Percentiles rank a stretch among this genome's conserved stretches.
Evolutionary conservation across 768 basidiomycete species (phyloP).

Genomic region (Macrolepiota dolichaula): DNA sequence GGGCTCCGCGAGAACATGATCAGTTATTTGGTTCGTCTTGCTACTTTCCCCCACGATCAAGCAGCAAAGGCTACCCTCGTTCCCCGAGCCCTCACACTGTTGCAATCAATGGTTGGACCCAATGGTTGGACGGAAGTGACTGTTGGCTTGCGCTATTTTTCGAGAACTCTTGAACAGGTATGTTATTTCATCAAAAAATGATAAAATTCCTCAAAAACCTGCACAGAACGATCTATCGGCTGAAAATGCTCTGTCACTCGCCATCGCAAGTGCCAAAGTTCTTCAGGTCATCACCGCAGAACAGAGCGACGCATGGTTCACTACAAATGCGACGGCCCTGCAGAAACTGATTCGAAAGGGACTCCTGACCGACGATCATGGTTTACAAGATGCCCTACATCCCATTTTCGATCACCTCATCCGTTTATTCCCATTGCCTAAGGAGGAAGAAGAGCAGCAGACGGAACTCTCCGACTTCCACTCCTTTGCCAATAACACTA

Average conservation of each 20-base stretch:
- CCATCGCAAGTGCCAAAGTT: conserved; percentile 82
- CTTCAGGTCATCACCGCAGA: conserved; percentile 82
- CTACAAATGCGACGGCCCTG: conserved; percentile 63
- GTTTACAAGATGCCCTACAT: conserved; percentile 76
- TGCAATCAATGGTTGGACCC: conserved; percentile 78
- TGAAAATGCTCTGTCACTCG: conserved; percentile 63
- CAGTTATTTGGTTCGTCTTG: conserved; percentile 91
- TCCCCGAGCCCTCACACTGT: conserved; percentile 59
- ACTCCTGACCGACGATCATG: conserved; percentile 73
- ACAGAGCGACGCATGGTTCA: conserved; percentile 83
- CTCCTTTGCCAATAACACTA: conserved; percentile 66
- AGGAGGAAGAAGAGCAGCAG: conserved; percentile 74
- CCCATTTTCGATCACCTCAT: conserved; percentile 82
- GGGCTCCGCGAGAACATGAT: conserved; percentile 87
- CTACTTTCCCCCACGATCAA: conserved; percentile 64
- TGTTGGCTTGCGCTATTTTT: conserved; percentile 88
- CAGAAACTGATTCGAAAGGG: conserved; percentile 88
- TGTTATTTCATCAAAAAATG: conserved; percentile 17
- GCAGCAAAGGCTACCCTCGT: conserved; percentile 44
- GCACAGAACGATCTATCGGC: conserved; percentile 66
- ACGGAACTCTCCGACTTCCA: conserved; percentile 77
- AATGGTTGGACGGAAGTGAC: conserved; percentile 90
- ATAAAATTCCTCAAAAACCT: conserved; percentile 5
- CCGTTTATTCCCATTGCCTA: conserved; percentile 70
- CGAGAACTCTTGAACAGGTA: conserved; percentile 79